Conservation (phyloP, 2,329 filamentous ascomycete species). For the Xylariaceae sp. region DNA sequence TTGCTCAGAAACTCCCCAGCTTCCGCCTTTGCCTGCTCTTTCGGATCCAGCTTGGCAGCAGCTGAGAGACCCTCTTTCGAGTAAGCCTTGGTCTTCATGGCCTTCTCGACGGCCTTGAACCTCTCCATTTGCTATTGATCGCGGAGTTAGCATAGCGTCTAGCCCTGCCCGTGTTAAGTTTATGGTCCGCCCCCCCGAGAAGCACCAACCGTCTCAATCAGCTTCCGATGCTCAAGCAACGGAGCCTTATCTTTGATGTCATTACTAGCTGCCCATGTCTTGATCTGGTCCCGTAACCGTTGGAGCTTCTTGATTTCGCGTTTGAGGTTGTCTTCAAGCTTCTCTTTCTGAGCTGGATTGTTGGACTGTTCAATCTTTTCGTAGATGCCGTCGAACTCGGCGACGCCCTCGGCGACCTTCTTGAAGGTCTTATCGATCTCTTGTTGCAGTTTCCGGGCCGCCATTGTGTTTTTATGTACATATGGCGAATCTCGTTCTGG, state of each 20-base stretch:
- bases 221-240: slow-evolving; percentile 83
- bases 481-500: slow-evolving; percentile 9
- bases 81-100: slow-evolving; percentile 99
- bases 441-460: slow-evolving; percentile 91
- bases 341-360: slow-evolving; percentile 95
- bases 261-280: slow-evolving; percentile 97
- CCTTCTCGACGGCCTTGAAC: slow-evolving; percentile 99
- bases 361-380: slow-evolving; percentile 93
- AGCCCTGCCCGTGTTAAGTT: slow-evolving; percentile 5
- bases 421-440: slow-evolving; percentile 99
- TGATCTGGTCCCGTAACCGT: slow-evolving; percentile 95
- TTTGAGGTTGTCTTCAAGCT: slow-evolving; percentile 95
- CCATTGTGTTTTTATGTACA: slow-evolving; percentile 57
- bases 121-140: slow-evolving; percentile 86
- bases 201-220: slow-evolving; percentile 85
- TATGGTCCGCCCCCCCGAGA: background rate
- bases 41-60: slow-evolving; percentile 90
- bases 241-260: slow-evolving; percentile 99
- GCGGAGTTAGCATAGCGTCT: slow-evolving; percentile 15
- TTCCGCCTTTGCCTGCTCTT: slow-evolving; percentile 90
- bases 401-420: slow-evolving; percentile 88
- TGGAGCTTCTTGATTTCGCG: slow-evolving; percentile 99
- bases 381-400: slow-evolving; percentile 89
- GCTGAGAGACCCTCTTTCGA: slow-evolving; percentile 95
- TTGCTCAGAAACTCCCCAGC: slow-evolving; percentile 76